Evolutionary conservation across 2,329 filamentous ascomycete genomes (phyloP), one percentile per base, ranked within the genome.

Genomic region (Colletotrichum camelliae): DNA sequence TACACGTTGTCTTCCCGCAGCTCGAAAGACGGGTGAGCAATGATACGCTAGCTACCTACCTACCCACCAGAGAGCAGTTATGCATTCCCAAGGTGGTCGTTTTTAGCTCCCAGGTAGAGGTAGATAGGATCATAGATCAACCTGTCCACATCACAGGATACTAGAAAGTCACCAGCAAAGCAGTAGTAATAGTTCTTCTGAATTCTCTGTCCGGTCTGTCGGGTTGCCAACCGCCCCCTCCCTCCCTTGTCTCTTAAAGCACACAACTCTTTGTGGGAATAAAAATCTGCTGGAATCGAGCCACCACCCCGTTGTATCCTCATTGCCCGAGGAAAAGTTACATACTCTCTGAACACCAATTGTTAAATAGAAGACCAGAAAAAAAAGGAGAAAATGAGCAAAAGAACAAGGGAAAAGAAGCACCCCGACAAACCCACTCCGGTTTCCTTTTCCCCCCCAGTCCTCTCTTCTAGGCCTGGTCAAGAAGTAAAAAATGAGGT

Each of bases 341-440:
- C 65, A 55, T 33, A 57, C 71, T 72, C 72, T 67, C 72, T 72
- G 29, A 72, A 72, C 72, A 75, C 72, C 72, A 24, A 37, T 72
- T 55, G 57, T 29, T 18, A 33, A 58, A 37, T 37, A 58, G 31
- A 21, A 52, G n/a, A 52, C 43, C 2, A 24, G n/a, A 52, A 35
- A 52, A 18, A 27, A 57, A n/a, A 5, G 3, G n/a, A 16, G 18
- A 33, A 16, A 37, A 33, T 52, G 21, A 48, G 24, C 24, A 37
- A 24, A 29, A 24, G 15, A 21, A 13, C 10, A 52, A 39, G 43
- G 43, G 29, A 33, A 31, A 66, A 39, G 43, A n/a, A 37, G 43
- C 35, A 24, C 52, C 61, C 33, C 62, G 52, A 39, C 68, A 66
- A 27, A 55, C 68, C 68, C 43, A 67, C 67, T 72, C 68, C 68